Conservation (phyloP, 2,329 filamentous ascomycete genomes). For the Fusarium nematophilum region DNA sequence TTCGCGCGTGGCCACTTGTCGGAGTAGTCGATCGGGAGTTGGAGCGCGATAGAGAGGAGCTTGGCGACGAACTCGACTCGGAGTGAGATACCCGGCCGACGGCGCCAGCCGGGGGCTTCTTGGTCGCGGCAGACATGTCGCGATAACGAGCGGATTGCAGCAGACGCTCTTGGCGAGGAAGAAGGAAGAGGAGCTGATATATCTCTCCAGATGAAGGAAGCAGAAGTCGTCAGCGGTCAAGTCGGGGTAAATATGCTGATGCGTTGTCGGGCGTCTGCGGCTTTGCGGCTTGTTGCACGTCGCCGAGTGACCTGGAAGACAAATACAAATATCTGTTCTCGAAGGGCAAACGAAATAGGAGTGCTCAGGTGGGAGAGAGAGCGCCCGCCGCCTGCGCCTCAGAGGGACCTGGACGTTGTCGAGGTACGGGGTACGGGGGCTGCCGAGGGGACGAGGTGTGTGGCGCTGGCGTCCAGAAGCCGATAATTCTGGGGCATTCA, state of each 20-base stretch:
- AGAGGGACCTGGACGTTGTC: constrained; percentile 34
- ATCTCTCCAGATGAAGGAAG: constrained; percentile 23
- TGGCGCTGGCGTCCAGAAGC: constrained; percentile 37
- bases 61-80: constrained; percentile 50
- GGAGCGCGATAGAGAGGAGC: constrained; percentile 53
- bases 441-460: constrained; percentile 31
- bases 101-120: constrained; percentile 63
- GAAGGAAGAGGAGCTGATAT: constrained; percentile 24
- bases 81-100: constrained; percentile 58
- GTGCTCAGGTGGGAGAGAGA: constrained; percentile 22
- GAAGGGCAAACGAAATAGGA: constrained; percentile 39
- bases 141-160: constrained; percentile 24
- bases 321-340: constrained; percentile 33
- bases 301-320: constrained; percentile 40
- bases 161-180: constrained; percentile 20
- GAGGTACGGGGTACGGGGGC: constrained; percentile 24
- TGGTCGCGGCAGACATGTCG: constrained; percentile 64
- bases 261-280: constrained; percentile 23
- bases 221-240: constrained; percentile 9
- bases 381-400: constrained; percentile 35
- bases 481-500: constrained; percentile 35
- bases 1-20: constrained; percentile 59
- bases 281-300: constrained; percentile 34
- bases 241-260: constrained; percentile 29
- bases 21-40: constrained; percentile 59